phyloP scores from a whole-genome alignment of 257 asterid genomes.

The Solanum medicagineum region DNA sequence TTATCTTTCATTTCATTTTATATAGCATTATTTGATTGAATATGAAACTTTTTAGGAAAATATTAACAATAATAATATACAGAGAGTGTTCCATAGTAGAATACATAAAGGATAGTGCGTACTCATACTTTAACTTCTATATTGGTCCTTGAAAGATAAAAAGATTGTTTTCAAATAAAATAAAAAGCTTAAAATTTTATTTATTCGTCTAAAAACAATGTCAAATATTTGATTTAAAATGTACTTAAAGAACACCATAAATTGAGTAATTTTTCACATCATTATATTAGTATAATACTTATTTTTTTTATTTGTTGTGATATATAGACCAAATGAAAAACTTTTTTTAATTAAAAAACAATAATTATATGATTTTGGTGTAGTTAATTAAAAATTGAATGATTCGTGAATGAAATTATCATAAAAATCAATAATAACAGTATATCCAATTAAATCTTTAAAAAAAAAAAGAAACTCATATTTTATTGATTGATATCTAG shows the following conservation, averaged over 20 bases:
- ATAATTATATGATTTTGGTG: background rate
- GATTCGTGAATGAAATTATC: background rate
- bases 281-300: too few species aligned
- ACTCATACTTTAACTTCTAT: background rate
- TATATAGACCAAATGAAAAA: background rate
- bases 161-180: background rate
- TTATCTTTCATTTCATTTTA: background rate
- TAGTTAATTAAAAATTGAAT: background rate
- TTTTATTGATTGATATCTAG: background rate
- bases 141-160: too few species aligned
- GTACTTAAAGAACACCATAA: background rate
- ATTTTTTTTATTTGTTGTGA: background rate
- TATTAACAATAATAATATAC: background rate
- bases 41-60: background rate
- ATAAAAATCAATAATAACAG: background rate
- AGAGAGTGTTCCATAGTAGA: background rate
- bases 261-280: background rate
- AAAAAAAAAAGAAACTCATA: background rate
- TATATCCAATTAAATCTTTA: too few species aligned
- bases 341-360: background rate
- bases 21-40: fast-evolving
- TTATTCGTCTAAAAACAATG: background rate
- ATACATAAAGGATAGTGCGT: background rate
- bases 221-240: background rate
- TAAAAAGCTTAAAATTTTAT: background rate